Percentiles rank a stretch among this genome's conserved stretches.
These are phyloP conservation scores for Parasitella parasitica DNA, from an alignment of 371 early-diverging fungal species.

Conservation along the genomic window DNA sequence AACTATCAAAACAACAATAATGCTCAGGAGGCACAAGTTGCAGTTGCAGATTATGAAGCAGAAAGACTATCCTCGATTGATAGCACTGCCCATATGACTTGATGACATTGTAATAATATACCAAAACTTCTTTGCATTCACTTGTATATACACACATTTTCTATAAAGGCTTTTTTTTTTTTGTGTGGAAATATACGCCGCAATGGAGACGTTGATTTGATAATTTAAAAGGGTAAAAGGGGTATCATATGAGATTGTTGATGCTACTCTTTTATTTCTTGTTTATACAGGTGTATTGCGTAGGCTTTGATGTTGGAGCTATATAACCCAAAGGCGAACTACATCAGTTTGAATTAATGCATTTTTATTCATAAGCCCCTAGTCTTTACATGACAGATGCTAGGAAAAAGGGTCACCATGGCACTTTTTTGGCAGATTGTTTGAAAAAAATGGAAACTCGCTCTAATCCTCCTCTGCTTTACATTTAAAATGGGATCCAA, in stretches of 20 bases:
- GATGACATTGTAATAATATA: neutral
- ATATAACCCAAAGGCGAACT: no score
- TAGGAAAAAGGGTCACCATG: neutral
- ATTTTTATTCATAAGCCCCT: neutral
- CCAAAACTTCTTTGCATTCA: neutral
- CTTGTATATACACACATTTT: neutral
- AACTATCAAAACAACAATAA: slow-evolving; percentile 2
- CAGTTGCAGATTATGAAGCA: slow-evolving; percentile 2
- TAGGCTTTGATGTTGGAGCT: no score
- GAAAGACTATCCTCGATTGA: slow-evolving; percentile 17
- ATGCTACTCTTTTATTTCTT: no score
- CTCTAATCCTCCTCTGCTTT: neutral
- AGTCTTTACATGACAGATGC: neutral
- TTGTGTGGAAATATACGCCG: no score
- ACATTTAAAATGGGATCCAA: slow-evolving; percentile 33
- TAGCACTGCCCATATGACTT: slow-evolving; percentile 20
- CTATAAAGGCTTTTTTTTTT: no score
- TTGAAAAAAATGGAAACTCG: neutral
- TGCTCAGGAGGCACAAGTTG: neutral
- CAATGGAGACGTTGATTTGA: no score
- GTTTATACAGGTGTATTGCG: no score
- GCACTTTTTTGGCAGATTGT: neutral
- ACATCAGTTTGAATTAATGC: no score
- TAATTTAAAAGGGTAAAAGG: no score
- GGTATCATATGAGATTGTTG: no score